phyloP scores from a whole-genome alignment of 2,329 filamentous ascomycete species.

The Botryotinia narcissicola region DNA sequence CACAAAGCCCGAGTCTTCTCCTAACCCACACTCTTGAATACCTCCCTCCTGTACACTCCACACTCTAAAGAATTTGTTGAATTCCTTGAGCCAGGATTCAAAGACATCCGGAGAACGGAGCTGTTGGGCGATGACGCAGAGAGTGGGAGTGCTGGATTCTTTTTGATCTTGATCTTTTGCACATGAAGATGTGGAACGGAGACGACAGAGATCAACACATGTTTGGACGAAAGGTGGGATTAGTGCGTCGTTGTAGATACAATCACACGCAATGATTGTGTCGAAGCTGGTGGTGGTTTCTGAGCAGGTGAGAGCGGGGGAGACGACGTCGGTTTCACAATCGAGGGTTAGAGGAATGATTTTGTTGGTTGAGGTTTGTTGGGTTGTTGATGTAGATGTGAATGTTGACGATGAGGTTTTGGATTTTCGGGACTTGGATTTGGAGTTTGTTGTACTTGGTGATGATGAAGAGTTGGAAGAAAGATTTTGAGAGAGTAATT shows the following conservation, averaged over 20 bases:
- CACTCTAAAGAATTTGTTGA: conserved; percentile 63
- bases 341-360: conserved; percentile 54
- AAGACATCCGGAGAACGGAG: conserved; percentile 83
- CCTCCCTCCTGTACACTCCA: conserved; percentile 61
- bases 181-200: conserved; percentile 44
- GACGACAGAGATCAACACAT: conserved; percentile 69
- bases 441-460: not conserved
- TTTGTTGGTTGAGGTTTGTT: not conserved
- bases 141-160: conserved; percentile 47
- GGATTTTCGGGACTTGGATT: conserved; percentile 25
- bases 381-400: not conserved
- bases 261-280: conserved; percentile 81
- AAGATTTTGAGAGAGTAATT: conserved; percentile 74
- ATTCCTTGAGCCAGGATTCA: conserved; percentile 72
- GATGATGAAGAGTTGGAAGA: conserved; percentile 46
- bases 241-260: conserved; percentile 89
- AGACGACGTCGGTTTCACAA: conserved; percentile 63
- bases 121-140: conserved; percentile 87
- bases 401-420: conserved; percentile 24
- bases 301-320: conserved; percentile 32
- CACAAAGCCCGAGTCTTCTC: conserved; percentile 67
- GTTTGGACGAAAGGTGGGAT: conserved; percentile 79
- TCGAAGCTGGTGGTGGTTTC: conserved; percentile 56
- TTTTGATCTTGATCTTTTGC: conserved; percentile 3
- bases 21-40: conserved; percentile 1